These are phyloP conservation scores for Botrytis galanthina DNA, from an alignment of 2,329 filamentous ascomycete species.

Conservation along the genomic window DNA sequence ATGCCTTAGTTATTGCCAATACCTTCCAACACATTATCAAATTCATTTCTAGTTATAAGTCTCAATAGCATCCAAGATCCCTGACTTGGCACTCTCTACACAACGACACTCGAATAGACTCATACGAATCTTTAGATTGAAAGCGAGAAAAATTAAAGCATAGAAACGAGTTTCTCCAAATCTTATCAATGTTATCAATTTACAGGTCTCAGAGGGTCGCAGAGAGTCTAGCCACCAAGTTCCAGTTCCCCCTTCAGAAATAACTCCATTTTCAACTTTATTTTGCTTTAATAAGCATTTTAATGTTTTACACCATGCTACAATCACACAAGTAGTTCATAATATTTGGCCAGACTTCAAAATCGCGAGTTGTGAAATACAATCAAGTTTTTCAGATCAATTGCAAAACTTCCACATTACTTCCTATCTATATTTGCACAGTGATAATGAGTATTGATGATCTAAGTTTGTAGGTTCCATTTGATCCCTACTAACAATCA, in stretches of 20 bases:
- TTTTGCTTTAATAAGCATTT: not conserved
- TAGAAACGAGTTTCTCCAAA: not conserved
- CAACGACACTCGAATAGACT: not conserved
- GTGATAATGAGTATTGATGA: not conserved
- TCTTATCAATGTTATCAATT: not conserved
- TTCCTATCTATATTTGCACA: not conserved
- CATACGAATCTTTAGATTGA: not conserved
- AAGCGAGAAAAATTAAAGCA: not conserved
- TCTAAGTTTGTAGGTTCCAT: not conserved
- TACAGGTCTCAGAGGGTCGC: not conserved
- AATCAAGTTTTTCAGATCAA: not conserved
- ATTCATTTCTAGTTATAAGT: not conserved
- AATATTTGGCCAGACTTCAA: not conserved
- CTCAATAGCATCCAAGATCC: not conserved
- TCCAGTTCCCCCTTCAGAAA: rapidly evolving
- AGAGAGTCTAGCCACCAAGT: not conserved
- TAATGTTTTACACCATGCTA: not conserved
- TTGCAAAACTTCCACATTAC: not conserved
- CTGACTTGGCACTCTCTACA: rapidly evolving
- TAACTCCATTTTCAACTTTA: not conserved
- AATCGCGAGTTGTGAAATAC: not conserved
- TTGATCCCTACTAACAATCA: not conserved
- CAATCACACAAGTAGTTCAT: not conserved
- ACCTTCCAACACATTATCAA: not conserved
- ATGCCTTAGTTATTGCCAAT: not conserved